These are phyloP conservation scores for Drechmeria coniospora DNA, from an alignment of 2,329 filamentous ascomycete genomes.

Conservation along the genomic window DNA sequence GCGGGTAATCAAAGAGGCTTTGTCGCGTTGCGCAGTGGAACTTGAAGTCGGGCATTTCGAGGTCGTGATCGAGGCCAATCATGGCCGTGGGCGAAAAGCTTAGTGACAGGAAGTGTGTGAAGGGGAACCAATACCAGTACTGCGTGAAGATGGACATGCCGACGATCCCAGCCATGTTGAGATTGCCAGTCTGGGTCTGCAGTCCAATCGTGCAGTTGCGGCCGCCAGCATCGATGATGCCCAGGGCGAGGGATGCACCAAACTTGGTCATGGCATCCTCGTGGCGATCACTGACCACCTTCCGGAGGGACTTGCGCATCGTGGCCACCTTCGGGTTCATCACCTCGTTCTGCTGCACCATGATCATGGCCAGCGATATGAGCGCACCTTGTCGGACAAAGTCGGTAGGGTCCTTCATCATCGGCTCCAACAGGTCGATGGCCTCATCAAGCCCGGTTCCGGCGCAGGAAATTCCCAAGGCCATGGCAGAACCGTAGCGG, in stretches of 20 bases:
- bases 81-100: slow-evolving; percentile 95
- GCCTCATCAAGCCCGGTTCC: slow-evolving; percentile 93
- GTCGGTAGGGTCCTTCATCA: slow-evolving; percentile 98
- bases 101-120: slow-evolving; percentile 91
- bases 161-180: slow-evolving; percentile 97
- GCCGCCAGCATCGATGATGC: slow-evolving; percentile 94
- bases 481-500: slow-evolving; percentile 95
- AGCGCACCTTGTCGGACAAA: slow-evolving; percentile 94
- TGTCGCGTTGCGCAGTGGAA: slow-evolving; percentile 91
- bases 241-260: slow-evolving; percentile 80
- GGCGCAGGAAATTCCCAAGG: slow-evolving; percentile 91
- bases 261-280: slow-evolving; percentile 99
- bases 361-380: slow-evolving; percentile 91
- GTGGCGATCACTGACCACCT: slow-evolving; percentile 85
- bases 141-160: slow-evolving; percentile 97
- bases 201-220: slow-evolving; percentile 97
- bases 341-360: slow-evolving; percentile 97
- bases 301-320: slow-evolving; percentile 85
- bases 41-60: slow-evolving; percentile 87
- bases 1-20: slow-evolving; percentile 94
- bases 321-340: slow-evolving; percentile 94
- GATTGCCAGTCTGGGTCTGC: slow-evolving; percentile 92
- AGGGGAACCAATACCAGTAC: slow-evolving; percentile 99
- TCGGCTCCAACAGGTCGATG: slow-evolving; percentile 90
- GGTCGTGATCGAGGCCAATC: slow-evolving; percentile 83